Percentiles rank a stretch among this genome's conserved stretches.
Evolutionary conservation across 2,329 filamentous ascomycete genomes (phyloP).

Genomic region (Nothophaeocryptopus gaeumannii): DNA sequence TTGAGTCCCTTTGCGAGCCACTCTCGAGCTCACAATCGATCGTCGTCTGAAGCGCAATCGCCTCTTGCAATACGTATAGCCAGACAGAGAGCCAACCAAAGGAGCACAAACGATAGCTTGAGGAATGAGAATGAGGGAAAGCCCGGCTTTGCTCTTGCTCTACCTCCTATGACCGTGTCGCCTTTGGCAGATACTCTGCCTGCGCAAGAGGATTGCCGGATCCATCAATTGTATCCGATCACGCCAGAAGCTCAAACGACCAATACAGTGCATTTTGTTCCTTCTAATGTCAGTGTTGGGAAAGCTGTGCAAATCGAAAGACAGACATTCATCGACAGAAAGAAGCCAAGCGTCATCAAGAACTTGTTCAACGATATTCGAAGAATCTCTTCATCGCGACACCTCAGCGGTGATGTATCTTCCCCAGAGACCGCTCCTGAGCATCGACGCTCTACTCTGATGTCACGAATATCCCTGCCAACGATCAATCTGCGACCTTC

Average conservation of each 20-base stretch:
- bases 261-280: no score
- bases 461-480: conserved; percentile 7
- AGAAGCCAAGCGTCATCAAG: conserved; percentile 13
- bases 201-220: no score
- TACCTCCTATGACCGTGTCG: no score
- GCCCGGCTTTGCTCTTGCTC: background rate
- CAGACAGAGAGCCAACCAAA: no score
- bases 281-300: no score
- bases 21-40: conserved; percentile 14
- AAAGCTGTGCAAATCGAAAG: no score
- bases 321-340: conserved; percentile 1
- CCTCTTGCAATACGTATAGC: conserved; percentile 9
- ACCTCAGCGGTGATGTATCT: no score
- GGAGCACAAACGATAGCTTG: no score
- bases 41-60: conserved; percentile 23
- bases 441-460: background rate
- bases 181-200: no score
- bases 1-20: background rate
- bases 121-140: background rate
- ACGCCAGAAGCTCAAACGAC: no score
- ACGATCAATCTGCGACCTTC: conserved; percentile 6
- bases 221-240: no score
- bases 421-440: no score
- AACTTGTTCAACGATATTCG: conserved; percentile 10
- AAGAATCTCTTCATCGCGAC: conserved; percentile 6